phyloP scores from a whole-genome alignment of 768 basidiomycete species.

The Termitomyces sp. region DNA sequence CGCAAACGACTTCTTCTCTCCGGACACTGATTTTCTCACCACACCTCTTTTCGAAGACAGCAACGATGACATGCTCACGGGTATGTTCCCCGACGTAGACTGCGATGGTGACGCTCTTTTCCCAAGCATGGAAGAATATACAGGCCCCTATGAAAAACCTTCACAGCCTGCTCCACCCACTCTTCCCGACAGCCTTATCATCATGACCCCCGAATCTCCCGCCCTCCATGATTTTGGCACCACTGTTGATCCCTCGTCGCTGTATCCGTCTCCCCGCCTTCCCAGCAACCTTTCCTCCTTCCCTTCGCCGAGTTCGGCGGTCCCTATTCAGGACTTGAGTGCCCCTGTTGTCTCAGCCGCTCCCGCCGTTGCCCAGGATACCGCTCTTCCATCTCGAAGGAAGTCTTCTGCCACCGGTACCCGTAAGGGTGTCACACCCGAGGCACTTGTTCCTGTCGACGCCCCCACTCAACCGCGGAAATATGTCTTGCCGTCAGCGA shows the following conservation, averaged over 20 bases:
- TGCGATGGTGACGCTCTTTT: constrained; percentile 2
- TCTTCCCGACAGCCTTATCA: constrained; percentile 27
- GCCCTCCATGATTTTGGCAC: constrained; percentile 29
- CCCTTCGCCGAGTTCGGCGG: constrained; percentile 1
- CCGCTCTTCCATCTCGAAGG: constrained; percentile 17
- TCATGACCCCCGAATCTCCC: constrained; percentile 48
- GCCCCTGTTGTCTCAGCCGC: constrained; percentile 7
- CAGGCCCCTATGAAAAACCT: constrained; percentile 14
- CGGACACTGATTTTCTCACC: constrained; percentile 6
- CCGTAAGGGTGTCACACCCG: constrained; percentile 60
- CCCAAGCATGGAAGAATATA: constrained; percentile 5
- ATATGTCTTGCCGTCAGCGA: constrained; percentile 59
- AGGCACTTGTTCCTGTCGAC: constrained; percentile 57
- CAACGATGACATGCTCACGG: constrained; percentile 11
- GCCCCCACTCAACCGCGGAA: constrained; percentile 72
- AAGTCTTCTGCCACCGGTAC: constrained; percentile 50
- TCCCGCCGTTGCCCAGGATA: constrained; percentile 7
- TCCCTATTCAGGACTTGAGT: constrained; percentile 1
- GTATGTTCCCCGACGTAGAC: constrained; percentile 1
- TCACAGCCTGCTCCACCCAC: neutral
- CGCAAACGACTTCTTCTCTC: constrained; percentile 24
- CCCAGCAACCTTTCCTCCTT: constrained; percentile 12
- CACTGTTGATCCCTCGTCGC: constrained; percentile 22
- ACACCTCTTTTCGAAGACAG: constrained; percentile 27
- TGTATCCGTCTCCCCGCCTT: constrained; percentile 25